Base-by-base conservation (phyloP, 805 yeast species). In the Kluyveromyces aestuarii region DNA sequence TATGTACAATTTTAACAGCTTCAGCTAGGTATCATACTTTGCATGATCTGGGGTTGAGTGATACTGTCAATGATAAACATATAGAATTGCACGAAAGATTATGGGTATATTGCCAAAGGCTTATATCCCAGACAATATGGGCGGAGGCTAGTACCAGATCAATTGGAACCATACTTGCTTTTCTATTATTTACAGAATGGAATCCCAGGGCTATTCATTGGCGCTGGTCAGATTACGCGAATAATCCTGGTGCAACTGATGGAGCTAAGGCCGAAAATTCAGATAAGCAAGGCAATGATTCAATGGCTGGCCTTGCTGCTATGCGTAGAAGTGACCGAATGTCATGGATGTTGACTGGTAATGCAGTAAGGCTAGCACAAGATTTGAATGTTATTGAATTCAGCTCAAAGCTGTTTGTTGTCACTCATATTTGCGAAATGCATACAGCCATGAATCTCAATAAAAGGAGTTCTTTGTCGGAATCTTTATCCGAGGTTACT, bases 301-400 rank as follows among this genome's bases (percentile, higher is more conserved):
- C 76, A 33, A 67, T 79, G 40, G 82, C 90, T 0, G 96, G 96
- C 0, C 68, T 87, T 41, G 87, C 87, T 30, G 95, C 96, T 1
- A 80, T 89, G 78, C 73, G 95, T 56, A 72, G 96, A 58, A 82
- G 90, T 52, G 90, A 87, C 62, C 74, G 96, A 38, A 85, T 88
- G 89, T 84, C 95, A 0, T 90, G 96, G 91, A 85, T 89, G 93
- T 75, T 88, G 51, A 81, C 87, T 44, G 96, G 97, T 2, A 80
- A 87, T 1, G 90, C 95, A 0, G 84, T 87, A 1, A 72, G 97
- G 49, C 68, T 90, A 40, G 93, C 96, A 2, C 95, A 87, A 61
- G 93, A 85, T 62, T 80, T 84, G 79, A 87, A 87, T 3, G 77
- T 88, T 56, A 78, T 87, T 70, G 87, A 85, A 41, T 76, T 79